Conservation (phyloP, 257 asterid genomes). For the Mentha longifolia region DNA sequence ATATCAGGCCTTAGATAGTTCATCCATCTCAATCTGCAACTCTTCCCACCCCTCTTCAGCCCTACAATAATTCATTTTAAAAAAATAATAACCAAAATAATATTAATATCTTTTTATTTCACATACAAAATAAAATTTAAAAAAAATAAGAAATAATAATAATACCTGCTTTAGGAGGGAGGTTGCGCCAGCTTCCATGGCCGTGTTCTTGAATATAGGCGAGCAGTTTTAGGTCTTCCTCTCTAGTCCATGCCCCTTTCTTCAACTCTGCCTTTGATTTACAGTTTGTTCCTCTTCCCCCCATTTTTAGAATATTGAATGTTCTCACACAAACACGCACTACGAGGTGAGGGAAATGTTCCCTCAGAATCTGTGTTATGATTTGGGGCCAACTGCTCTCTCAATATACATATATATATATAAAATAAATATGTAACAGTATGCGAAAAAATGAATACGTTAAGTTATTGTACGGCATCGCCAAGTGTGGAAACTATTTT, state of each 20-base stretch:
- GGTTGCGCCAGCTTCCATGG: conserved; percentile 63
- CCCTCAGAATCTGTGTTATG: background rate
- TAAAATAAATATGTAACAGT: background rate
- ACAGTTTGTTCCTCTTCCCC: conserved; percentile 24
- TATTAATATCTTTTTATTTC: background rate
- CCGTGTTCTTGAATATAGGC: conserved; percentile 50
- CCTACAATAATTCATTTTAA: conserved; percentile 31
- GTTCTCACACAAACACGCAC: conserved; percentile 4
- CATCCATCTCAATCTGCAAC: conserved; percentile 65
- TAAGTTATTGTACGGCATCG: background rate
- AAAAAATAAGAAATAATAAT: background rate
- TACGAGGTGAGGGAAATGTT: background rate
- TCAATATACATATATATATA: background rate
- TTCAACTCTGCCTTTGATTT: conserved; percentile 41
- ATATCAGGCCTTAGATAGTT: conserved; percentile 59
- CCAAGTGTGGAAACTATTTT: background rate
- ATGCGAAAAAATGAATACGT: background rate
- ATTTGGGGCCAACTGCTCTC: background rate
- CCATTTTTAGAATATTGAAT: conserved; percentile 31
- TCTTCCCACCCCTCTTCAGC: conserved; percentile 60
- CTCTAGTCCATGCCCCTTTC: conserved; percentile 70
- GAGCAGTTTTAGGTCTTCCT: conserved; percentile 58
- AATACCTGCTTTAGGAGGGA: conserved; percentile 58
- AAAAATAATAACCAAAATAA: background rate
- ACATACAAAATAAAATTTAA: background rate